Conservation (phyloP, 2,329 filamentous ascomycete species). For the Penicillium sclerotiorum region DNA sequence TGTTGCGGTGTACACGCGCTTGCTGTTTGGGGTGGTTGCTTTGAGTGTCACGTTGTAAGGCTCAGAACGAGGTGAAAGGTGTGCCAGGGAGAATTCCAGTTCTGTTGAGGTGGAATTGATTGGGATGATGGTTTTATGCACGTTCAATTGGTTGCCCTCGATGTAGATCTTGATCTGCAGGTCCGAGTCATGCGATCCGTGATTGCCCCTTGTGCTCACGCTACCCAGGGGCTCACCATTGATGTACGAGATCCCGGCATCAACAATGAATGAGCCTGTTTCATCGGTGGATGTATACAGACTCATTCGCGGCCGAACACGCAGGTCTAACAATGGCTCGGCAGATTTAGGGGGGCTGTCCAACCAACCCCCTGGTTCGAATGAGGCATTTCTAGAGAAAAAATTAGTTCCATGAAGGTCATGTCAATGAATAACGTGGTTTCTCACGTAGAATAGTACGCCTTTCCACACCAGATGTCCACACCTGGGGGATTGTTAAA, state of each 20-base stretch:
- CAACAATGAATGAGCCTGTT: conserved; percentile 45
- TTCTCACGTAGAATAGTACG: conserved; percentile 45
- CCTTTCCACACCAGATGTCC: conserved; percentile 54
- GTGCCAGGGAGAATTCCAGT: conserved; percentile 37
- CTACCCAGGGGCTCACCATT: conserved; percentile 39
- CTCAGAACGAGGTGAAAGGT: conserved; percentile 29
- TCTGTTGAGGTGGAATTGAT: conserved; percentile 44
- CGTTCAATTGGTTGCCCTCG: conserved; percentile 19
- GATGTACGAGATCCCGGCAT: conserved; percentile 44
- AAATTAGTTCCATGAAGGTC: not conserved
- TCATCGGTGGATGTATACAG: conserved; percentile 51
- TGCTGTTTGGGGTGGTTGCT: conserved; percentile 32
- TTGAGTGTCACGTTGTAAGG: conserved; percentile 44
- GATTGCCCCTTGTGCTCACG: conserved; percentile 2
- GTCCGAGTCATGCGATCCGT: conserved; percentile 26
- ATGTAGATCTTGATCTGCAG: conserved; percentile 34
- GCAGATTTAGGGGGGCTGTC: conserved; percentile 40
- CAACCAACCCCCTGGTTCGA: conserved; percentile 54
- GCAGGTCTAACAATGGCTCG: conserved; percentile 45
- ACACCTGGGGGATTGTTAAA: conserved; percentile 48
- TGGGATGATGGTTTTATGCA: conserved; percentile 34
- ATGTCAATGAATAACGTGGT: conserved; percentile 4
- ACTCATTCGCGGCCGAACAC: conserved; percentile 51
- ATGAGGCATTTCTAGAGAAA: conserved; percentile 44
- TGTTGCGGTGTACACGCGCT: conserved; percentile 38